Evolutionary conservation across 2,329 filamentous ascomycete species (phyloP).

Genomic region (Nannizziopsis arthrosporioides): DNA sequence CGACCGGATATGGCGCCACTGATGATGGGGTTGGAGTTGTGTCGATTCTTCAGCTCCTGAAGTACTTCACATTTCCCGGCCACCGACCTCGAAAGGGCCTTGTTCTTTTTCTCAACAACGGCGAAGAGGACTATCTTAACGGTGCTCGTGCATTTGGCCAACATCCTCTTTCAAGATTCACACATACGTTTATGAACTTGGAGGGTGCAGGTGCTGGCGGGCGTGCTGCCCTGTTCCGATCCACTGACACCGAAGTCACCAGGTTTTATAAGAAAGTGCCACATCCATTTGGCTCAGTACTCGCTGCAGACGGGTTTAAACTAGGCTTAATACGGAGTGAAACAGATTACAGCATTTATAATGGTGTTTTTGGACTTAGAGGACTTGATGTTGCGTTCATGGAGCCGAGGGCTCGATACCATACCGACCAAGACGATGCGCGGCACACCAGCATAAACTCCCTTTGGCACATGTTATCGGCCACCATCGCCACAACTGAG

Average conservation of each 20-base stretch:
- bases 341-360: slow-evolving; percentile 82
- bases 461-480: slow-evolving; percentile 92
- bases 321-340: slow-evolving; percentile 66
- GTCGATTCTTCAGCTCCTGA: slow-evolving; percentile 72
- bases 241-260: slow-evolving; percentile 77
- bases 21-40: slow-evolving; percentile 87
- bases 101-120: slow-evolving; percentile 82
- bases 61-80: slow-evolving; percentile 64
- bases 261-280: slow-evolving; percentile 59
- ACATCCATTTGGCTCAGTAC: slow-evolving; percentile 72
- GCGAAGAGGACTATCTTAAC: slow-evolving; percentile 84
- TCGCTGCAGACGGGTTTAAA: slow-evolving; percentile 75
- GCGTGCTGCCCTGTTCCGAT: slow-evolving; percentile 73
- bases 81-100: slow-evolving; percentile 69
- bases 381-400: slow-evolving; percentile 90
- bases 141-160: slow-evolving; percentile 76
- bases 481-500: slow-evolving; percentile 62
- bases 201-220: slow-evolving; percentile 91
- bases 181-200: slow-evolving; percentile 83
- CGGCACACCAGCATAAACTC: slow-evolving; percentile 56
- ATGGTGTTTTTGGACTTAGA: slow-evolving; percentile 63
- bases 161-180: slow-evolving; percentile 66
- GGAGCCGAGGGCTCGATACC: slow-evolving; percentile 72
- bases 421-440: slow-evolving; percentile 79
- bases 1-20: slow-evolving; percentile 83